Conservation (phyloP, 2,329 filamentous ascomycete species). For the Trichoderma atroviride region DNA sequence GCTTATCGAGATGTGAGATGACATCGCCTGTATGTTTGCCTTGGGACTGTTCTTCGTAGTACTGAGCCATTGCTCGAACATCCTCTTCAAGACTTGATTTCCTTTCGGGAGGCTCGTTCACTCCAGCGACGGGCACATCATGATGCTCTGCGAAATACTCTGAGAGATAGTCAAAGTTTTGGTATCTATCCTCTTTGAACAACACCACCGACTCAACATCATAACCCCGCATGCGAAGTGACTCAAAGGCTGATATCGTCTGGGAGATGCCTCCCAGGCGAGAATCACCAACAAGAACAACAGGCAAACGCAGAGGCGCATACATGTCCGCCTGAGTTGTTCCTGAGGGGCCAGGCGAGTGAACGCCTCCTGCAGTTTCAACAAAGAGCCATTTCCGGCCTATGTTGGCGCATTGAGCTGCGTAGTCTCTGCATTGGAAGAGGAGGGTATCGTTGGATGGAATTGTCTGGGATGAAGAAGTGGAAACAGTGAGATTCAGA, state of each 20-base stretch:
- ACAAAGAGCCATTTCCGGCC: conserved; percentile 65
- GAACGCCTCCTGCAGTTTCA: conserved; percentile 81
- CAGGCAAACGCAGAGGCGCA: conserved; percentile 70
- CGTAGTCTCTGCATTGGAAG: conserved; percentile 42
- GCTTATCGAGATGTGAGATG: conserved; percentile 53
- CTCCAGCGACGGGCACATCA: conserved; percentile 57
- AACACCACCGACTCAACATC: conserved; percentile 71
- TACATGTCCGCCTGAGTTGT: conserved; percentile 79
- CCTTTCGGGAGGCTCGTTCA: conserved; percentile 62
- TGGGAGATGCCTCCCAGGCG: conserved; percentile 78
- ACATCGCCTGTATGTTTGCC: conserved; percentile 47
- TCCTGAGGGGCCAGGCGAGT: conserved; percentile 77
- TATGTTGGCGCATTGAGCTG: conserved; percentile 46
- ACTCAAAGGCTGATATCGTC: conserved; percentile 80
- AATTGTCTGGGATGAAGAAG: conserved; percentile 44
- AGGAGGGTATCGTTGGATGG: conserved; percentile 56
- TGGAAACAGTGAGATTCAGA: conserved; percentile 12
- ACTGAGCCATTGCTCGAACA: conserved; percentile 59
- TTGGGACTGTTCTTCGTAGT: conserved; percentile 59
- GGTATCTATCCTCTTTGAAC: conserved; percentile 67
- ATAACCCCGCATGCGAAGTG: conserved; percentile 75
- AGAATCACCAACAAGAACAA: conserved; percentile 74
- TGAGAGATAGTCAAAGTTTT: conserved; percentile 68
- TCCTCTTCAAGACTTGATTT: conserved; percentile 50
- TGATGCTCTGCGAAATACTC: conserved; percentile 67